phyloP scores from a whole-genome alignment of 345 rosid species.

The Conringia planisiliqua region DNA sequence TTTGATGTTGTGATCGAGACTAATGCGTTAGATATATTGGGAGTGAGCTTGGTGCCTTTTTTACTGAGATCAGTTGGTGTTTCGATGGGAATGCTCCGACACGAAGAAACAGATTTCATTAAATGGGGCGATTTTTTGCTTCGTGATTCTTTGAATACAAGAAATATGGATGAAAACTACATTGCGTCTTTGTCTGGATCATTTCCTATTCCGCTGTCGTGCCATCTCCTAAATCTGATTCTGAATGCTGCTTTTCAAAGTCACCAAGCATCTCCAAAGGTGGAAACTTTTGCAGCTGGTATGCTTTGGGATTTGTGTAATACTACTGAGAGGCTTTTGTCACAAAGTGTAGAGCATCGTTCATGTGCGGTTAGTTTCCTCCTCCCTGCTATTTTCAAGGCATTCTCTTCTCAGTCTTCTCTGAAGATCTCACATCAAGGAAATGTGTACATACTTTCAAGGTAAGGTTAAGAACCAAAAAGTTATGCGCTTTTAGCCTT shows the following conservation, averaged over 20 bases:
- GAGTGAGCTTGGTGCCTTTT: conserved; percentile 69
- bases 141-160: conserved; percentile 13
- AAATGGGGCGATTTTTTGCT: conserved; percentile 38
- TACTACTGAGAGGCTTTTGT: conserved; percentile 58
- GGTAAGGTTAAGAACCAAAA: conserved; percentile 41
- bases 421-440: conserved; percentile 44
- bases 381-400: conserved; percentile 66
- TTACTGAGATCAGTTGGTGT: conserved; percentile 56
- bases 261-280: conserved; percentile 35
- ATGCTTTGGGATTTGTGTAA: conserved; percentile 73
- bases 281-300: conserved; percentile 42
- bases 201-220: conserved; percentile 57
- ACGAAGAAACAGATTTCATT: conserved; percentile 43
- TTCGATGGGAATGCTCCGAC: conserved; percentile 48
- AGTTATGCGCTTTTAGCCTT: not conserved
- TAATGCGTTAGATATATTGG: conserved; percentile 54
- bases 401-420: conserved; percentile 41
- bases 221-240: conserved; percentile 56
- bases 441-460: conserved; percentile 38
- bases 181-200: conserved; percentile 32
- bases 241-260: conserved; percentile 54
- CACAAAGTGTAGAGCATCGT: conserved; percentile 65
- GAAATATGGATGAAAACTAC: conserved; percentile 33
- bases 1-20: conserved; percentile 57
- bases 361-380: conserved; percentile 71